Evolutionary conservation across 1,139 yeast species (phyloP).

Genomic region (Pichia sp.): DNA sequence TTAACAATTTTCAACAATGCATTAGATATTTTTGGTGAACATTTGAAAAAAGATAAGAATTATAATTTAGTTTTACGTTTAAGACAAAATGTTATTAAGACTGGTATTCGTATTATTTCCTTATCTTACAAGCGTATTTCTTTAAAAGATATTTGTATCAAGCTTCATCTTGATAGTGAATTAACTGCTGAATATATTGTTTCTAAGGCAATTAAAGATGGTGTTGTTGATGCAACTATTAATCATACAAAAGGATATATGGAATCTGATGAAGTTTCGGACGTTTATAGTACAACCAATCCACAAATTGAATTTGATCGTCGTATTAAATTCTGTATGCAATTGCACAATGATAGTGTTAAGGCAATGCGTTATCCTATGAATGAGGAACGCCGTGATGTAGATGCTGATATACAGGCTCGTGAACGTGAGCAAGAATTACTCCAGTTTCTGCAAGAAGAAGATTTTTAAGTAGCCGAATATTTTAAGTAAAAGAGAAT

Average conservation of each 20-base stretch:
- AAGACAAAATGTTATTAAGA: slow-evolving; percentile 95
- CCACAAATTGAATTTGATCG: slow-evolving; percentile 90
- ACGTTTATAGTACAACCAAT: slow-evolving; percentile 78
- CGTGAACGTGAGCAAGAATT: slow-evolving; percentile 49
- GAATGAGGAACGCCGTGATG: slow-evolving; percentile 42
- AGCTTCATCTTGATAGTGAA: slow-evolving; percentile 87
- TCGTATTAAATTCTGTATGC: slow-evolving; percentile 87
- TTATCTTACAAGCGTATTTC: slow-evolving; percentile 88
- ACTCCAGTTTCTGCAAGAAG: slow-evolving; percentile 31
- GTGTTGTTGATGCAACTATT: slow-evolving; percentile 92
- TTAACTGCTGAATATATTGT: slow-evolving; percentile 96
- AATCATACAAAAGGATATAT: slow-evolving; percentile 89
- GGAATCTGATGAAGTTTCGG: slow-evolving; percentile 82
- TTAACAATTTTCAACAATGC: slow-evolving; percentile 73
- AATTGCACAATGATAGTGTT: slow-evolving; percentile 86
- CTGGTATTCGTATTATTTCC: slow-evolving; percentile 93
- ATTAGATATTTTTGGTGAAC: slow-evolving; percentile 56
- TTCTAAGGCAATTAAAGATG: slow-evolving; percentile 94
- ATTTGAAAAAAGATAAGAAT: slow-evolving; percentile 70
- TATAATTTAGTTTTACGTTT: slow-evolving; percentile 81
- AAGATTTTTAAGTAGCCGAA: slow-evolving; percentile 25
- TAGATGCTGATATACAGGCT: slow-evolving; percentile 52
- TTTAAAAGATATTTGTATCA: slow-evolving; percentile 82
- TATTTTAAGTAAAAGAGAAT: no score
- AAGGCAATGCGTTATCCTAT: slow-evolving; percentile 92